Conservation (phyloP, 2,329 filamentous ascomycete species). For the Botrytis galanthina region DNA sequence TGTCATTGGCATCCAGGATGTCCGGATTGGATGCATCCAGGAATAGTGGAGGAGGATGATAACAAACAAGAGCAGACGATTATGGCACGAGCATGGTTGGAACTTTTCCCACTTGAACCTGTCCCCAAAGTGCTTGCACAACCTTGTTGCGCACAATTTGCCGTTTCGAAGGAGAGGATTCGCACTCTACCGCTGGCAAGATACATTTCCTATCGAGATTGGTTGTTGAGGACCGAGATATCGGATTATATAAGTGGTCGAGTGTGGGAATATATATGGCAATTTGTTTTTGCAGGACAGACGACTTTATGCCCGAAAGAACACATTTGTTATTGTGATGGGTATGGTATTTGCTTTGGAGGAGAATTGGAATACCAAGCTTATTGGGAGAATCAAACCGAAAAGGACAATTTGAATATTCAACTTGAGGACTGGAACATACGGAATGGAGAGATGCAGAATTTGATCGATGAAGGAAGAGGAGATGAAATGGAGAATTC, state of each 20-base stretch:
- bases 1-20: slow-evolving; percentile 60
- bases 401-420: background rate
- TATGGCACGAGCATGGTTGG: slow-evolving; percentile 40
- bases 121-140: slow-evolving; percentile 50
- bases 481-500: background rate
- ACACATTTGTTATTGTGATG: slow-evolving; percentile 38
- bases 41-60: slow-evolving; percentile 14
- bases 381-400: slow-evolving; percentile 8
- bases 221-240: slow-evolving; percentile 56
- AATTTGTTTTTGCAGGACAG: slow-evolving; percentile 59
- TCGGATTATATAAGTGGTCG: slow-evolving; percentile 56
- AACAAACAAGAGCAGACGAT: slow-evolving; percentile 9
- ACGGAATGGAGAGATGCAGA: background rate
- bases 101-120: slow-evolving; percentile 30
- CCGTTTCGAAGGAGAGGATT: slow-evolving; percentile 54
- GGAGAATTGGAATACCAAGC: slow-evolving; percentile 29
- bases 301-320: slow-evolving; percentile 33
- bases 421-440: slow-evolving; percentile 5
- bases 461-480: slow-evolving; percentile 6
- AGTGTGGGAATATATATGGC: slow-evolving; percentile 65
- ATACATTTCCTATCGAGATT: slow-evolving; percentile 57
- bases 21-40: slow-evolving; percentile 47
- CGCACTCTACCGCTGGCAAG: slow-evolving; percentile 48
- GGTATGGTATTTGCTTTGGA: slow-evolving; percentile 38
- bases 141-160: slow-evolving; percentile 66